Conservation (phyloP, 2,329 filamentous ascomycete species). For the Exophiala sp. region DNA sequence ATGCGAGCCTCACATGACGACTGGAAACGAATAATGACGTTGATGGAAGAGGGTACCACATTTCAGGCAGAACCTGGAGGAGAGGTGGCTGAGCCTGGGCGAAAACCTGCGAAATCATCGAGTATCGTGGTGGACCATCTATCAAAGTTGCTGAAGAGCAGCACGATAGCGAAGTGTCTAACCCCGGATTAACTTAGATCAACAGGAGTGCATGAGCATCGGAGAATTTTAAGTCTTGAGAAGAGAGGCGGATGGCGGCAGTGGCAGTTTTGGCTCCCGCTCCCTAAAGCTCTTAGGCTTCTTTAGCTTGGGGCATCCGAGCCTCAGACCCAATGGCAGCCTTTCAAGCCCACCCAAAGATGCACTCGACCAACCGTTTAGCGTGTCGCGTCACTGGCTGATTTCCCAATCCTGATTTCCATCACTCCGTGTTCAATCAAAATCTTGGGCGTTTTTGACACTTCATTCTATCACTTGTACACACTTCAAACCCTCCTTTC, state of each 20-base stretch:
- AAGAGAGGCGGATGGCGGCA: background rate
- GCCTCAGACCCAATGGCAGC: background rate
- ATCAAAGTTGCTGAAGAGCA: too few species aligned
- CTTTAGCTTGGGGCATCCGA: background rate
- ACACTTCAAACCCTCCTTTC: background rate
- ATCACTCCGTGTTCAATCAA: constrained; percentile 2
- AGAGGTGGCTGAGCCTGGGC: too few species aligned
- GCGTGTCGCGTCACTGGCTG: constrained; percentile 20
- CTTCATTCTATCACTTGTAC: constrained; percentile 8
- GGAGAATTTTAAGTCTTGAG: constrained; percentile 1
- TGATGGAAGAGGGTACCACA: background rate
- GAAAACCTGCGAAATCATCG: too few species aligned
- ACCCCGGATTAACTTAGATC: too few species aligned
- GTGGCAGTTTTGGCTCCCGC: background rate
- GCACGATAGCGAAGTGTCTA: too few species aligned
- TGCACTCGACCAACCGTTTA: background rate
- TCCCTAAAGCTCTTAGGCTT: background rate
- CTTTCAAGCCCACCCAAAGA: background rate
- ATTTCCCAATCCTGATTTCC: constrained; percentile 18
- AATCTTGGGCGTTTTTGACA: constrained; percentile 19
- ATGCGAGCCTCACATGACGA: background rate
- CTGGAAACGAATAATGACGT: background rate
- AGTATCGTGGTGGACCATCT: too few species aligned
- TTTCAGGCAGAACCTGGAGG: background rate
- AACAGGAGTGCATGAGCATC: background rate